A percentile compares a stretch with the other conserved stretches of the same genome.
Evolutionary conservation across 345 rosid species (phyloP).

Genomic region (Conringia planisiliqua): DNA sequence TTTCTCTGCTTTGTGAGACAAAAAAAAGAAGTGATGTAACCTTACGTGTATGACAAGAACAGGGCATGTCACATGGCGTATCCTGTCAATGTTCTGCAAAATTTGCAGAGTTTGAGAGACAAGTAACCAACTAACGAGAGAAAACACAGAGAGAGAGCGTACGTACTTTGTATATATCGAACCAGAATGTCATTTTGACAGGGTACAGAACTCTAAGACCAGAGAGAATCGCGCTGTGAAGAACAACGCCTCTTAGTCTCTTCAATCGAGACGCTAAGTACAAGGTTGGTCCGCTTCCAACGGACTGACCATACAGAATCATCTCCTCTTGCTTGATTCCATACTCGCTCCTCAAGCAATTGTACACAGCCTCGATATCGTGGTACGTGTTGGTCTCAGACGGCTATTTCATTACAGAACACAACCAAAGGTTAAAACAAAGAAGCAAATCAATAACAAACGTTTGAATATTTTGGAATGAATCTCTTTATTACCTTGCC

Average conservation of each 20-base stretch:
- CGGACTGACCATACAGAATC: slow-evolving; percentile 85
- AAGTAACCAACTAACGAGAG: background rate
- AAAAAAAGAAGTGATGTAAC: background rate
- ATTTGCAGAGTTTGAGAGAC: slow-evolving; percentile 1
- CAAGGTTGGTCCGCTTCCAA: slow-evolving; percentile 90
- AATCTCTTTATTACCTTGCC: slow-evolving; percentile 58
- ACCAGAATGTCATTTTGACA: slow-evolving; percentile 87
- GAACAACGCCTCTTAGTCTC: slow-evolving; percentile 65
- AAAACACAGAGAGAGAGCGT: background rate
- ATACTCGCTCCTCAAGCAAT: slow-evolving; percentile 69
- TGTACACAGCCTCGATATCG: slow-evolving; percentile 82
- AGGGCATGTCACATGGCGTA: slow-evolving; percentile 68
- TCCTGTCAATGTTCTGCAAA: slow-evolving; percentile 81
- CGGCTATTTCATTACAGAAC: slow-evolving; percentile 39
- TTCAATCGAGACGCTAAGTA: slow-evolving; percentile 66
- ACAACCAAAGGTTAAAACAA: background rate
- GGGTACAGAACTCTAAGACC: slow-evolving; percentile 86
- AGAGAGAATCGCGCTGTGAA: slow-evolving; percentile 90
- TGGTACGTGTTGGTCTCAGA: slow-evolving; percentile 80
- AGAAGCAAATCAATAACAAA: background rate
- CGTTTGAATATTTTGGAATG: background rate
- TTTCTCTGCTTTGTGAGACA: background rate
- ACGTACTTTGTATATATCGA: slow-evolving; percentile 76
- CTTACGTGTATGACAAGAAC: slow-evolving; percentile 86
- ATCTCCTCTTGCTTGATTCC: slow-evolving; percentile 67